These are phyloP conservation scores for Aspergillus cavernicola DNA, from an alignment of 495 filamentous ascomycete species.

Conservation along the genomic window DNA sequence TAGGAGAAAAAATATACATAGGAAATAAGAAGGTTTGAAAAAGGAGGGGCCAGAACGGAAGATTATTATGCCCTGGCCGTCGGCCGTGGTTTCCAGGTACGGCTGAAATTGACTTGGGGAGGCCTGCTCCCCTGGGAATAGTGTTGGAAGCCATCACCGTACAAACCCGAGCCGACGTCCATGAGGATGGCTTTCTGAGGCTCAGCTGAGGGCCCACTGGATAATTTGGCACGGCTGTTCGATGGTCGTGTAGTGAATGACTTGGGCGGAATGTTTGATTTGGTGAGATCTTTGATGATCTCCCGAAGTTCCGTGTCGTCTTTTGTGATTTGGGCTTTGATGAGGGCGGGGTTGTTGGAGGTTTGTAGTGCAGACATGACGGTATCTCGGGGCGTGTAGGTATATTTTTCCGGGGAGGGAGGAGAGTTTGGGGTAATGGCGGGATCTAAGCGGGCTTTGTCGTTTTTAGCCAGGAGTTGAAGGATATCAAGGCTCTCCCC, in stretches of 20 bases:
- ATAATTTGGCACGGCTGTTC: slow-evolving; percentile 25
- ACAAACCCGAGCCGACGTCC: slow-evolving; percentile 40
- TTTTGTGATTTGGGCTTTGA: slow-evolving; percentile 78
- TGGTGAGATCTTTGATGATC: slow-evolving; percentile 58
- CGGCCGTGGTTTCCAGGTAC: slow-evolving; percentile 36
- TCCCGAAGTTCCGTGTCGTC: slow-evolving; percentile 70
- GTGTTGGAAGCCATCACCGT: slow-evolving; percentile 30
- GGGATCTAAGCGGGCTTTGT: slow-evolving; percentile 61
- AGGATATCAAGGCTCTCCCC: slow-evolving; percentile 83
- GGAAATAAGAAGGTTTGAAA: background rate
- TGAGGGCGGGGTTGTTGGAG: slow-evolving; percentile 56
- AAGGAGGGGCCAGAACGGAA: background rate
- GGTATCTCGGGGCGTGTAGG: slow-evolving; percentile 66
- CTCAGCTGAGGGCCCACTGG: slow-evolving; percentile 23
- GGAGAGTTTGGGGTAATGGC: slow-evolving; percentile 52
- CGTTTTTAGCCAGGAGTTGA: slow-evolving; percentile 66
- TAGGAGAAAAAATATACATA: slow-evolving; percentile 13
- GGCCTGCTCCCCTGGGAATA: slow-evolving; percentile 25
- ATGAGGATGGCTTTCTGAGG: slow-evolving; percentile 48
- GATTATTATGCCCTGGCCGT: slow-evolving; percentile 30
- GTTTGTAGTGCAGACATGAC: slow-evolving; percentile 69
- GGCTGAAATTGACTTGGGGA: slow-evolving; percentile 28
- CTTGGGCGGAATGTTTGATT: slow-evolving; percentile 15
- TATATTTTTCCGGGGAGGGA: slow-evolving; percentile 50
- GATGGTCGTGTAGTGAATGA: slow-evolving; percentile 15